Conservation (phyloP, 257 asterid genomes). For the Solanum gandarillasii region DNA sequence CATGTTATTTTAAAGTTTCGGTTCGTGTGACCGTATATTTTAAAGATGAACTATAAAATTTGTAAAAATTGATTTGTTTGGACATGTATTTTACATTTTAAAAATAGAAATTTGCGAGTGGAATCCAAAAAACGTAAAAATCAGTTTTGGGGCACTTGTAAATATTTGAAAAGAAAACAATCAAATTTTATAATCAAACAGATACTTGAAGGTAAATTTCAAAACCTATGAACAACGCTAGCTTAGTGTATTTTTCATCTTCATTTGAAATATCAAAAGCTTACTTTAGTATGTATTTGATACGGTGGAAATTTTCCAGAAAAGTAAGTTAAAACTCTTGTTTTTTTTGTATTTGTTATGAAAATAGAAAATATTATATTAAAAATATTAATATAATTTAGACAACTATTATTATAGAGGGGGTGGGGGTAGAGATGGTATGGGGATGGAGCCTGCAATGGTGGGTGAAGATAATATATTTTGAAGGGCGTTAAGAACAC, state of each 20-base stretch:
- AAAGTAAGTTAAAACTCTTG: rapidly evolving
- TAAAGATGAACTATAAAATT: rapidly evolving
- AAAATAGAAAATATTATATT: background rate
- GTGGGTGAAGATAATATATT: background rate
- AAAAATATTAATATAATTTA: background rate
- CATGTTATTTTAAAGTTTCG: too few species aligned
- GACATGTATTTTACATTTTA: too few species aligned
- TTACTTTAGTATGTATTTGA: background rate
- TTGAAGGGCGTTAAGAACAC: background rate
- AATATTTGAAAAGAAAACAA: too few species aligned
- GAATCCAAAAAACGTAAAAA: too few species aligned
- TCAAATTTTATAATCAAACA: too few species aligned
- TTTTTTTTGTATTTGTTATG: background rate
- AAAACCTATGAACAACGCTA: too few species aligned
- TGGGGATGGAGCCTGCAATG: background rate
- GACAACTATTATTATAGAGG: background rate
- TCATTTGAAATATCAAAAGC: background rate
- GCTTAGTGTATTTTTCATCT: background rate
- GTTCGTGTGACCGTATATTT: rapidly evolving
- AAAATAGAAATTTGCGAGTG: rapidly evolving
- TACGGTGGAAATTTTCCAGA: background rate
- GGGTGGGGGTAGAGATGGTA: background rate
- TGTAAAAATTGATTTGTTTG: rapidly evolving
- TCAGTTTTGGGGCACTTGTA: background rate
- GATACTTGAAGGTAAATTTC: too few species aligned